Base-by-base conservation (phyloP, 306 rosid genomes). In the Malus asiatica region DNA sequence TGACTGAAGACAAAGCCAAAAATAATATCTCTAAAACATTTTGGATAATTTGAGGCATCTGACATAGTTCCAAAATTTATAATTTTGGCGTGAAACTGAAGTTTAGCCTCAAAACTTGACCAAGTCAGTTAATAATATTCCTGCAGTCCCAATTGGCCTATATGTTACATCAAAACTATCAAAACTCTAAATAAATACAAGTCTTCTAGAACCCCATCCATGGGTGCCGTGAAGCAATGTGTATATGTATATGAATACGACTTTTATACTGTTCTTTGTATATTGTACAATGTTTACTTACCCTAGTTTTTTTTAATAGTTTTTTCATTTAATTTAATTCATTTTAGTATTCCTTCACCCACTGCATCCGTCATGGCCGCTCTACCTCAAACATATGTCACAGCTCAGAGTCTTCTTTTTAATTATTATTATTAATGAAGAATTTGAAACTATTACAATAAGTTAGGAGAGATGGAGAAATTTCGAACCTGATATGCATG, bases 201-300 rank as follows among this genome's bases (percentile, higher is more conserved):
- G 65, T 82, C 68, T 83, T 85, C 76, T 75, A 76, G 83, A 76
- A 80, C 80, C 40, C 16, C 32, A 65, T 76, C 63, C 32, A 60
- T 76, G 71, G 77, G 77, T 85, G 88, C 78, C 91, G 94, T 87
- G 91, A 89, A 89, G 91, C 86, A 89, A 89, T 64, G 69, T 40
- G 10, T 60, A 2, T n/a, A 48, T 48, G 53, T 2, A 4, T 48
- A 8, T 33, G 76, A 14, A 57, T 15, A 84, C 73, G 79, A 75
- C 82, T 65, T 55, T 65, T 46, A 66, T 77, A 72, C 60, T 51
- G 74, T 32, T 76, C 53, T 48, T 14, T 48, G 1, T 48, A 48
- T 3, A 48, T 48, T 48, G 19, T 4, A 48, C 53, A 15, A 15
- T 15, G 16, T 48, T 16, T 48, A 48, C 53, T 48, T 4, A 15